These are phyloP conservation scores for Colletotrichum plurivorum DNA, from an alignment of 2,329 filamentous ascomycete genomes.

Conservation along the genomic window DNA sequence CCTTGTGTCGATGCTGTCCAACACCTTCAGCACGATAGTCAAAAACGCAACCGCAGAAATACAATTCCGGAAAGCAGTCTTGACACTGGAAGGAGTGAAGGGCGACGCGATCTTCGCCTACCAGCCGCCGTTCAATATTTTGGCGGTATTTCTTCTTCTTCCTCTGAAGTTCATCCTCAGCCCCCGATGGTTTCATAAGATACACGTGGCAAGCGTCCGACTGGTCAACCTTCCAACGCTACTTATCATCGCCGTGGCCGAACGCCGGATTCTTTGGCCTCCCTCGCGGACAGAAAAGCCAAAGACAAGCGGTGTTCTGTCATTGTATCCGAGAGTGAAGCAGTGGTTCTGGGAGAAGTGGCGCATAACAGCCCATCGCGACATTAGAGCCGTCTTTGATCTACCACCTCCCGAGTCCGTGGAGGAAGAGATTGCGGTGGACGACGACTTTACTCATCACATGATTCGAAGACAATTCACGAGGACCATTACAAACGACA, in stretches of 20 bases:
- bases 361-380: slow-evolving; percentile 78
- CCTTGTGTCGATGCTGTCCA: slow-evolving; percentile 87
- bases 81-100: slow-evolving; percentile 89
- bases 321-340: slow-evolving; percentile 46
- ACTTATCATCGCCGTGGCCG: slow-evolving; percentile 77
- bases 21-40: slow-evolving; percentile 85
- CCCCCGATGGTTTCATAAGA: slow-evolving; percentile 92
- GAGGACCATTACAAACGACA: slow-evolving; percentile 59
- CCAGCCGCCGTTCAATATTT: slow-evolving; percentile 85
- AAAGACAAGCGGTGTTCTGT: slow-evolving; percentile 42
- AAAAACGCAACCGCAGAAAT: slow-evolving; percentile 86
- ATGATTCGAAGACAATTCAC: slow-evolving; percentile 71
- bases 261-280: slow-evolving; percentile 78
- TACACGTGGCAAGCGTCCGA: slow-evolving; percentile 84
- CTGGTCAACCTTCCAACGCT: slow-evolving; percentile 82
- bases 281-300: slow-evolving; percentile 37
- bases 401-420: slow-evolving; percentile 75
- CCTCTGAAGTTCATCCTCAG: slow-evolving; percentile 84
- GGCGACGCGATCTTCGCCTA: slow-evolving; percentile 87
- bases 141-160: slow-evolving; percentile 80
- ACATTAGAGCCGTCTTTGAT: slow-evolving; percentile 81
- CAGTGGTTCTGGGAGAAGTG: slow-evolving; percentile 76
- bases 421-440: slow-evolving; percentile 69
- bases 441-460: slow-evolving; percentile 71
- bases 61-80: slow-evolving; percentile 83